Percentiles rank a stretch among this genome's conserved stretches.
Conservation (phyloP, 441 rosid species). For the Gossypium laxum region DNA sequence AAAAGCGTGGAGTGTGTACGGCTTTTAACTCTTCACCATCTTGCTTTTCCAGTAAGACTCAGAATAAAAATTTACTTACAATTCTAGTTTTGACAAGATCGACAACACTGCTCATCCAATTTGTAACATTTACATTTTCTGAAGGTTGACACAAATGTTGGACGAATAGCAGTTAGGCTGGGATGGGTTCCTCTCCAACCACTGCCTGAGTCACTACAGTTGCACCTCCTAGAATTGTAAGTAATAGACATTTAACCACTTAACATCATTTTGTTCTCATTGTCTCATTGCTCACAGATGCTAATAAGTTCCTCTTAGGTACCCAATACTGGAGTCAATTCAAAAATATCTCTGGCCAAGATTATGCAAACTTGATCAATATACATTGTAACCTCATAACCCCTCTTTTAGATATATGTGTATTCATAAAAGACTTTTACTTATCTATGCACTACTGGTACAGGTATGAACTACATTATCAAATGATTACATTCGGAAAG, state of each 20-base stretch:
- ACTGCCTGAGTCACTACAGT: constrained; percentile 85
- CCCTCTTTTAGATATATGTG: constrained; percentile 14
- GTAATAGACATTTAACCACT: constrained; percentile 21
- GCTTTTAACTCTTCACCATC: constrained; percentile 86
- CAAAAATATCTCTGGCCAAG: constrained; percentile 98
- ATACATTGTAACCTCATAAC: constrained; percentile 55
- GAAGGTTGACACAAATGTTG: constrained; percentile 98
- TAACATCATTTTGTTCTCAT: constrained; percentile 3
- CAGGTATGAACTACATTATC: constrained; percentile 97
- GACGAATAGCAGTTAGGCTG: constrained; percentile 89
- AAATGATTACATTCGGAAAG: constrained; percentile 97
- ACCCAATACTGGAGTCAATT: constrained; percentile 82
- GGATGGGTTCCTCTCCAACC: constrained; percentile 99
- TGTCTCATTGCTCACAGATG: constrained; percentile 9
- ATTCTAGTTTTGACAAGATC: constrained; percentile 9
- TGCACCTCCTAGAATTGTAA: constrained; percentile 90
- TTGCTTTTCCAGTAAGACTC: constrained; percentile 86
- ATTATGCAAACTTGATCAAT: constrained; percentile 88
- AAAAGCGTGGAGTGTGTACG: constrained; percentile 98
- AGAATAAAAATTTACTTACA: constrained; percentile 15
- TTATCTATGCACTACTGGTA: constrained; percentile 19
- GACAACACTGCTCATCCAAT: constrained; percentile 13
- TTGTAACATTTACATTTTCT: constrained; percentile 17
- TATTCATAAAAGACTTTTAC: constrained; percentile 11
- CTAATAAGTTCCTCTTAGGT: constrained; percentile 43